Percentiles rank a stretch among this genome's conserved stretches.
Evolutionary conservation across 768 basidiomycete genomes (phyloP).

Genomic region (Russula compacta): DNA sequence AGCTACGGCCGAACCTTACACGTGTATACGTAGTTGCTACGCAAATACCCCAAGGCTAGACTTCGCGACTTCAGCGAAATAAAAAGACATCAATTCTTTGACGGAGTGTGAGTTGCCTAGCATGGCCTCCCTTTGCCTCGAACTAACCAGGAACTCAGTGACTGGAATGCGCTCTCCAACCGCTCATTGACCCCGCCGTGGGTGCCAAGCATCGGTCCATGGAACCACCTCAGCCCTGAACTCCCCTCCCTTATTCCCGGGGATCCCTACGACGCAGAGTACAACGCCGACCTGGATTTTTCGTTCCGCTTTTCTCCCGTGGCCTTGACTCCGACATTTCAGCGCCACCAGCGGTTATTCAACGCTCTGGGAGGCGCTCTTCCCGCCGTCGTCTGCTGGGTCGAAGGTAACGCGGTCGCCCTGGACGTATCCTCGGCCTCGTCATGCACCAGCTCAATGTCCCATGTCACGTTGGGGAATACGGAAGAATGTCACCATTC

Average conservation of each 20-base stretch:
- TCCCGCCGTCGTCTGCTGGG: conserved; percentile 3
- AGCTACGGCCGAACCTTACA: neutral
- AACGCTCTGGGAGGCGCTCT: neutral
- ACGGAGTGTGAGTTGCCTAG: conserved; percentile 1
- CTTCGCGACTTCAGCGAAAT: conserved; percentile 6
- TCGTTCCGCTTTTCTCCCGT: conserved; percentile 10
- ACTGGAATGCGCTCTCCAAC: conserved; percentile 2
- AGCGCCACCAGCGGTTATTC: conserved; percentile 9
- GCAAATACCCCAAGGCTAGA: conserved; percentile 5
- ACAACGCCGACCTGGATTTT: conserved; percentile 6
- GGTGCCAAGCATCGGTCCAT: conserved; percentile 1
- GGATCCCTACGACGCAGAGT: neutral
- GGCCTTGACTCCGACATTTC: conserved; percentile 7
- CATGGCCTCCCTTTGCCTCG: neutral
- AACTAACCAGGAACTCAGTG: neutral
- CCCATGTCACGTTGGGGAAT: neutral
- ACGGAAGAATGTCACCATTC: neutral
- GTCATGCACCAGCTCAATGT: neutral
- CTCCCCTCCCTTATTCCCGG: neutral
- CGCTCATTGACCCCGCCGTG: conserved; percentile 10
- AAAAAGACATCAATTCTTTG: conserved; percentile 4
- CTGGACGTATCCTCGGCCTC: neutral
- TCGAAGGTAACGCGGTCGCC: neutral
- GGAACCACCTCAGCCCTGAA: neutral
- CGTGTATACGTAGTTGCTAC: neutral